Evolutionary conservation across 495 filamentous ascomycete species (phyloP).

Genomic region (Pyrenula aspistea): DNA sequence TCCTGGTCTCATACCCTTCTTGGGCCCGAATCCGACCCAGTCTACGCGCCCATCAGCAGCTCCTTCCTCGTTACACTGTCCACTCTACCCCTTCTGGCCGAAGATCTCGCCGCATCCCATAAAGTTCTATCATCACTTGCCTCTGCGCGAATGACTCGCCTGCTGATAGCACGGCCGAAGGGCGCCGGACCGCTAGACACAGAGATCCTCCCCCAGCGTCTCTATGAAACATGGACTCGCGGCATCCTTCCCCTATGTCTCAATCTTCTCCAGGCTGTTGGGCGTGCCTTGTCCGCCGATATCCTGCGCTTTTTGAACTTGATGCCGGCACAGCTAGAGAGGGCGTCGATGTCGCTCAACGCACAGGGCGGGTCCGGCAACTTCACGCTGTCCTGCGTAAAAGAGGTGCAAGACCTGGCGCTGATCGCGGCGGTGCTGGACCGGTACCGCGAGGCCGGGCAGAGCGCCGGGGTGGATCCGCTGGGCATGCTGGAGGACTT

Average conservation of each 20-base stretch:
- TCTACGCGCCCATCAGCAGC: constrained; percentile 84
- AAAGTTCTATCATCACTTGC: constrained; percentile 65
- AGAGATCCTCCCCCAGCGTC: constrained; percentile 19
- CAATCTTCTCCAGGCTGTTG: constrained; percentile 75
- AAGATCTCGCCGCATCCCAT: constrained; percentile 70
- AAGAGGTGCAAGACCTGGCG: constrained; percentile 65
- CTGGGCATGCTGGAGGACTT: constrained; percentile 50
- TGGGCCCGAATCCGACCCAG: constrained; percentile 62
- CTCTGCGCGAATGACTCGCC: constrained; percentile 60
- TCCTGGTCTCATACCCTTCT: constrained; percentile 82
- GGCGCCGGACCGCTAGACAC: constrained; percentile 59
- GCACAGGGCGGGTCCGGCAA: constrained; percentile 23
- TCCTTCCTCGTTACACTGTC: constrained; percentile 84
- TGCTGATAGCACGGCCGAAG: constrained; percentile 48
- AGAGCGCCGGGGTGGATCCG: constrained; percentile 43
- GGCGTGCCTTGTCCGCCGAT: constrained; percentile 66
- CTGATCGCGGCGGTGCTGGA: constrained; percentile 57
- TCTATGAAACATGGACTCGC: constrained; percentile 77
- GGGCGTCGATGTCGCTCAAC: constrained; percentile 49
- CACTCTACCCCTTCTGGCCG: constrained; percentile 66
- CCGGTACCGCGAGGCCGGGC: constrained; percentile 45
- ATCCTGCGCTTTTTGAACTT: constrained; percentile 76
- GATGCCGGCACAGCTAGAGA: constrained; percentile 59
- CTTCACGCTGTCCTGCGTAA: constrained; percentile 57
- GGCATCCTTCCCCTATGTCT: constrained; percentile 83